Evolutionary conservation across 2,329 filamentous ascomycete species (phyloP).

Genomic region (Sphaceloma murrayae): DNA sequence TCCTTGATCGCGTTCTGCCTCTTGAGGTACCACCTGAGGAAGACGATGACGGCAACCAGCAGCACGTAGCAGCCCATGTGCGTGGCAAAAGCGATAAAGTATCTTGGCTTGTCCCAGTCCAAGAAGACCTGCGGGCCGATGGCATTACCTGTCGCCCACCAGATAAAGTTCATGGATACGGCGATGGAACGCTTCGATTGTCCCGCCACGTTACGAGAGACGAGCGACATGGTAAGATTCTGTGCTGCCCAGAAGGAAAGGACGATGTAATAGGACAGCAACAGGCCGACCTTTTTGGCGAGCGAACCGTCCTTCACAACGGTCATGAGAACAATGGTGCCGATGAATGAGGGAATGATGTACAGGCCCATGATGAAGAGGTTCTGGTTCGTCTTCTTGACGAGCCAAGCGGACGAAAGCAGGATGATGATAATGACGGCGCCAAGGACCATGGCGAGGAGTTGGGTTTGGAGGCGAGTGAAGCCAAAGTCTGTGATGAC

Average conservation of each 20-base stretch:
- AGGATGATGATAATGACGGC: slow-evolving; percentile 64
- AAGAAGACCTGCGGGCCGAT: slow-evolving; percentile 59
- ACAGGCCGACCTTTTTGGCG: slow-evolving; percentile 53
- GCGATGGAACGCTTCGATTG: slow-evolving; percentile 64
- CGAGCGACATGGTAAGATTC: slow-evolving; percentile 42
- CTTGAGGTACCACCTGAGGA: slow-evolving; percentile 33
- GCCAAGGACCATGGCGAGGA: slow-evolving; percentile 66
- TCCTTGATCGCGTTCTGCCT: slow-evolving; percentile 35
- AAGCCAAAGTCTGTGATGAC: slow-evolving; percentile 65
- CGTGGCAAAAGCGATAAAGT: slow-evolving; percentile 59
- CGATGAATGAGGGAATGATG: slow-evolving; percentile 59
- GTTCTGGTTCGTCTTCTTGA: slow-evolving; percentile 61
- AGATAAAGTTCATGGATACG: slow-evolving; percentile 60
- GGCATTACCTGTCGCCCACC: slow-evolving; percentile 54
- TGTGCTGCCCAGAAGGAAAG: slow-evolving; percentile 66
- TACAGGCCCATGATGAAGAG: slow-evolving; percentile 56
- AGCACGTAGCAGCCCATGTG: slow-evolving; percentile 58
- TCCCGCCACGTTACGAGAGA: slow-evolving; percentile 60
- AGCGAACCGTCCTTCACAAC: slow-evolving; percentile 47
- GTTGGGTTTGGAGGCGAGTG: slow-evolving; percentile 55
- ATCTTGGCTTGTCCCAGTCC: slow-evolving; percentile 50
- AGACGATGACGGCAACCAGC: slow-evolving; percentile 29
- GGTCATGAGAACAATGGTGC: slow-evolving; percentile 63
- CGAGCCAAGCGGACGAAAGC: slow-evolving; percentile 55
- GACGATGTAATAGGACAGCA: slow-evolving; percentile 67